Base-by-base conservation (phyloP, 345 rosid species). In the Euphorbia peplus region DNA sequence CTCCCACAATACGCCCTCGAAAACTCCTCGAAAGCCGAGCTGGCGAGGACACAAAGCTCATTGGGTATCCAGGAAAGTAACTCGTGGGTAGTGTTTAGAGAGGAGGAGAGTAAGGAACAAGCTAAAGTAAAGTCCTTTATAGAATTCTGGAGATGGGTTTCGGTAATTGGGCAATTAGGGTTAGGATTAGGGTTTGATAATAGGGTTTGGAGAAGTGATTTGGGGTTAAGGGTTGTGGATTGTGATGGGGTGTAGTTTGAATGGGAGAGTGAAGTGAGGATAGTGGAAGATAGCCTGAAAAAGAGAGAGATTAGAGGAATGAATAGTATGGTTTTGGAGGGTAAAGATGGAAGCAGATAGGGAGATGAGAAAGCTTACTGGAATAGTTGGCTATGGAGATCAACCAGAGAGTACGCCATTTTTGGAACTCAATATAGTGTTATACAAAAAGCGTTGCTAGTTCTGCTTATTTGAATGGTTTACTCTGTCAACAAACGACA, bases 61-160 rank as follows among this genome's bases (percentile, higher is more conserved):
- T 59, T 64, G 0, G 95, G 91, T 44, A 91, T 81, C 97, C 98
- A 93, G 2, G 84, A 77, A 75, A 93, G 93, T 15, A 80, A 79
- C 39, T 84, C 87, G 70, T 88, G 86, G 58, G 76, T 57, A 4
- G 95, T 81, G 25, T 78, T 70, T n/a, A 73, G 77, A 6, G 97
- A 76, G 59, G 95, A 73, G 59, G 83, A 75, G 59, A 93, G 78
- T 30, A 91, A 59, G 24, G 96, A 95, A 70, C 87, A 83, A 16
- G 91, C 97, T n/a, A 89, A 81, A 59, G 80, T 71, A 76, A 88
- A 77, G 63, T 81, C 78, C 60, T 75, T 80, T 75, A 88, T 63
- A 15, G 76, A 72, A 64, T 64, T 50, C 24, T 32, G 66, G 59
- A 72, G 30, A 25, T 70, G 76, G 55, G 64, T 37, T 61, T 76